Base-by-base conservation (phyloP, 148 eudicot species). In the Diospyros lotus region DNA sequence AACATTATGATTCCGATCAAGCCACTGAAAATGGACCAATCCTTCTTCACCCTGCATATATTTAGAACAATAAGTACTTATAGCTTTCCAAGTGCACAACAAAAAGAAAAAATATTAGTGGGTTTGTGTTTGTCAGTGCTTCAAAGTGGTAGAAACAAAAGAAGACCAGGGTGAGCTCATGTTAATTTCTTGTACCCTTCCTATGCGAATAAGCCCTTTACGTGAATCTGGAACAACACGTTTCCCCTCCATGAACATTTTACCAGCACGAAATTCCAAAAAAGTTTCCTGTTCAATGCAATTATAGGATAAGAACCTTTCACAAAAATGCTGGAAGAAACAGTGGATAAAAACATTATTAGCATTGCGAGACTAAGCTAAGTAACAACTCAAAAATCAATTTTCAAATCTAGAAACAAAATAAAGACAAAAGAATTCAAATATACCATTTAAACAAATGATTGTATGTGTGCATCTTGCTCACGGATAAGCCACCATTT, bases 261-360 rank as follows among this genome's bases (percentile, higher is more conserved):
- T 95, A 74, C 99, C 99, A 71, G 99, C 99, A 69, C 97, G 94
- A 73, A 95, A 92, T 80, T 90, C 94, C 85, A 95, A 55, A 80
- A 90, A 73, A 41, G 80, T 73, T 56, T 88, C 93, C 92, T 95
- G 88, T 50, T 12, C 43, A 79, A 43, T 52, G 40, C 48, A 46
- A 69, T 10, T 69, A 18, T 39, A 53, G 38, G 42, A 69, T 39
- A 53, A 69, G 58, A 39, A 69, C 42, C 59, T 12, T 10, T 18
- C 4, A 9, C 18, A 44, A 28, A 1, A 7, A 66, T 46, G 52
- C 12, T 40, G 50, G 9, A 10, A 9, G 40, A 46, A n/a, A 48
- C 5, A 68, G 28, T 15, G 45, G 56, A 43, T 64, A 54, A 13
- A 52, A 50, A 28, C 28, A 9, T 51, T 5, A 65, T 6, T 38